Evolutionary conservation across 768 basidiomycete species (phyloP).

Genomic region (Boletus fagicola): DNA sequence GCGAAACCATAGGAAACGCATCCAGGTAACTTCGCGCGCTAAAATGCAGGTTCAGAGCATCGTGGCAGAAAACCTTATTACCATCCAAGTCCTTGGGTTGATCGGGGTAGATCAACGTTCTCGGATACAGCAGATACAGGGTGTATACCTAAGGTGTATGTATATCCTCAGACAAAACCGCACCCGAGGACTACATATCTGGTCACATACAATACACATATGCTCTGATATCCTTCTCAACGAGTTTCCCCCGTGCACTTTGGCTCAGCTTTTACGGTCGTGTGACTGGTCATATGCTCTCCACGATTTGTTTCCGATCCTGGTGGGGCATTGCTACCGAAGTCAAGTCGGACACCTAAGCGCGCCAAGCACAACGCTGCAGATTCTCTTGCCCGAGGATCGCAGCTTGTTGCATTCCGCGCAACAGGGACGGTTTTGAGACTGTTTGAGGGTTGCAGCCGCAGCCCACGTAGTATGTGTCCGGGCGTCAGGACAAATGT

Average conservation of each 20-base stretch:
- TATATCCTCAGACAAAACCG: neutral
- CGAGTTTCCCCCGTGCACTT: neutral
- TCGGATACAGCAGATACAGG: neutral
- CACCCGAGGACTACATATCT: neutral
- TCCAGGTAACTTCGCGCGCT: neutral
- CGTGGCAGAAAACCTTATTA: neutral
- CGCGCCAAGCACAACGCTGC: constrained; percentile 31
- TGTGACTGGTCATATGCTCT: neutral
- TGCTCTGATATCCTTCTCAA: neutral
- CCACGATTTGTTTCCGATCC: neutral
- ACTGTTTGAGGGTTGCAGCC: constrained; percentile 8
- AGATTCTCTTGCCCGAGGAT: constrained; percentile 17
- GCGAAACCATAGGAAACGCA: too few relatives aligned
- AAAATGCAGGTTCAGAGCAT: neutral
- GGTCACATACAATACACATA: neutral
- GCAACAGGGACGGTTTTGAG: neutral
- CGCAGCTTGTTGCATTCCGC: constrained; percentile 1
- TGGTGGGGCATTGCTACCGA: constrained; percentile 5
- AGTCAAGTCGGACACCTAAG: constrained; percentile 30
- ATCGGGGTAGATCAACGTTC: neutral
- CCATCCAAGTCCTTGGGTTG: neutral
- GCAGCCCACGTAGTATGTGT: constrained; percentile 41
- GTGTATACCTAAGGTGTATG: too few relatives aligned
- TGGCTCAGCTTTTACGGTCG: constrained; percentile 12
- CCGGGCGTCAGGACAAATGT: too few relatives aligned